Conservation (phyloP, 2,329 filamentous ascomycete genomes). For the Stachybotrys echinatus region DNA sequence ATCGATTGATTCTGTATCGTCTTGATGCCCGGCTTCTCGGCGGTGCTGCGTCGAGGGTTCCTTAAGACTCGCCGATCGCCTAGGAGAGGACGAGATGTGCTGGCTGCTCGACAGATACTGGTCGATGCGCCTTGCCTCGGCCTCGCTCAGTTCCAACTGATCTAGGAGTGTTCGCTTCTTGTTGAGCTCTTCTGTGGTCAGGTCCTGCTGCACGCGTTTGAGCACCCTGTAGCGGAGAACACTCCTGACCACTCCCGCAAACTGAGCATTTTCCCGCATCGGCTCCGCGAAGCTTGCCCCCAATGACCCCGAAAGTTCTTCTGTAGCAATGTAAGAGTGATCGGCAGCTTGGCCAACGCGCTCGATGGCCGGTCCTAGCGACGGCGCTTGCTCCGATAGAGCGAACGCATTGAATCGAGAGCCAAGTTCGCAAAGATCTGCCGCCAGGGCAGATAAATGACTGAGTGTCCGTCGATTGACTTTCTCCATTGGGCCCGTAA, state of each 20-base stretch:
- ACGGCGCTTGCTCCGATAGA: slow-evolving; percentile 83
- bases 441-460: slow-evolving; percentile 76
- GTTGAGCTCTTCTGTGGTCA: slow-evolving; percentile 87
- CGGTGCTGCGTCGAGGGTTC: slow-evolving; percentile 43
- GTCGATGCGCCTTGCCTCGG: slow-evolving; percentile 88
- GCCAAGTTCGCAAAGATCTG: slow-evolving; percentile 87
- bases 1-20: slow-evolving; percentile 87
- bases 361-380: slow-evolving; percentile 88
- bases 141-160: slow-evolving; percentile 87
- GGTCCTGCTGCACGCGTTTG: slow-evolving; percentile 94
- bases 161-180: slow-evolving; percentile 82
- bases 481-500: slow-evolving; percentile 94
- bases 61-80: slow-evolving; percentile 59
- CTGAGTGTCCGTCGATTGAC: slow-evolving; percentile 86
- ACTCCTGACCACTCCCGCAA: slow-evolving; percentile 85
- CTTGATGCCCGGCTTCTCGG: slow-evolving; percentile 50
- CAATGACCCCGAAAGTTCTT: slow-evolving; percentile 82
- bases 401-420: slow-evolving; percentile 98
- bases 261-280: slow-evolving; percentile 96
- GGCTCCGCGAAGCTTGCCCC: slow-evolving; percentile 94
- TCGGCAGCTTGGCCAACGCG: slow-evolving; percentile 92
- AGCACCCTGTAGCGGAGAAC: slow-evolving; percentile 86
- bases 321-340: slow-evolving; percentile 90
- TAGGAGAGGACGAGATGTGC: slow-evolving; percentile 53
- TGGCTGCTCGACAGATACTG: slow-evolving; percentile 79